Base-by-base conservation (phyloP, 2,329 filamentous ascomycete genomes). In the Penicillium occitanis region DNA sequence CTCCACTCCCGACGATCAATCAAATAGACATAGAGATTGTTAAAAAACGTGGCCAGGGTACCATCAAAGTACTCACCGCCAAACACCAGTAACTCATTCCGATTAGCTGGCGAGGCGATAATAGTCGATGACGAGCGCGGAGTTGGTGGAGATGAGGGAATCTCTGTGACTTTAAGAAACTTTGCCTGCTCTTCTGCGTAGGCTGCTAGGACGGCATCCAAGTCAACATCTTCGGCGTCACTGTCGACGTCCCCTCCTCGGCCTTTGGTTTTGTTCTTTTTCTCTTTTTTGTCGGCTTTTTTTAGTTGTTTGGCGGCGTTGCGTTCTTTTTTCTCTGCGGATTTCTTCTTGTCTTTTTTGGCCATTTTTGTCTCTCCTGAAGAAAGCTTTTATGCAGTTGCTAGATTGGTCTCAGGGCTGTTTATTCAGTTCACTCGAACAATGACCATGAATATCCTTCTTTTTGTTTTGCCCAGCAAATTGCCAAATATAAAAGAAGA, bases 41-140 rank as follows among this genome's bases (percentile, higher is more conserved):
- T 90, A 78, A 83, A 90, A 77, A 90, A 90, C 0, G 82, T 82
- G 1, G 94, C 95, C 65, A 95, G 82, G 2, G 91, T 91, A 4
- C 95, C 95, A 79, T 98, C 96, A 81, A 92, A 98, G 75, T 93
- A 96, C 82, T 99, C 95, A 70, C 95, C 95, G 17, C 94, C 95
- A 77, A 96, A 99, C 5, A 98, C 81, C 70, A 98, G 88, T 65
- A 99, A 81, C 76, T 96, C 93, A 78, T 95, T 96, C 72, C 86
- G 87, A 79, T 96, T 94, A 37, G 90, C 87, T 1, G 95, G 95
- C 46, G 91, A 94, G 22, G 92, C 92, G 70, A 97, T 85, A 67
- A 99, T 81, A 0, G 91, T 92, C 7, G 92, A 87, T 6, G 93
- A 94, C 25, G 91, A 88, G 62, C 95, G 88, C 25, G 93, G 87